Base-by-base conservation (phyloP, 164 flowering plant species). In the Magnolia officinalis region DNA sequence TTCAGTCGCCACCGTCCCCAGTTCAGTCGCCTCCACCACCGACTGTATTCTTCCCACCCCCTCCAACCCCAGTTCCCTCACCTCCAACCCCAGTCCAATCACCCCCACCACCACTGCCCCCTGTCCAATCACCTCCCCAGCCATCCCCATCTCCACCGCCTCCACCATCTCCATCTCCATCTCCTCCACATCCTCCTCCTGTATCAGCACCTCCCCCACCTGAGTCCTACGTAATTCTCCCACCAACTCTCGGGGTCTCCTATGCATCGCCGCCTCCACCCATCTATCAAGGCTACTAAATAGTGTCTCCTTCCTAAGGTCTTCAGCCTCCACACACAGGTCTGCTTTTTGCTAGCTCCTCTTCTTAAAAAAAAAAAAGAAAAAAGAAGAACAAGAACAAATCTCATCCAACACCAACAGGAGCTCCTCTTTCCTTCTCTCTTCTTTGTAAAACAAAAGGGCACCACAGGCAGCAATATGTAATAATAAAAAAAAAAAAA, bases 191-290 rank as follows among this genome's bases (percentile, higher is more conserved):
- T 6, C 58, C 77, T 13, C 76, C 81, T 1, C 75, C 74, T 37
- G 67, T 84, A 63, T 66, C 75, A 2, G 71, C 55, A 20, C 63
- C 72, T 16, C 78, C 74, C 19, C 78, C 74, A 14, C 73, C 55
- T 19, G 7, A 24, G 3, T 45, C 13, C 70, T 50, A 21, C 55
- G n/a, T 50, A 8, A 16, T 8, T n/a, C 59, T 76, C 31, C 78
- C 78, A 11, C 78, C 78, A 19, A 71, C 66, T 1, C 5, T 16
- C 2, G 78, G 78, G 10, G 18, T 76, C 61, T 37, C 74, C 4
- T 76, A 76, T 23, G 68, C 73, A 61, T 76, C 78, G 2, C 78
- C 78, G 21, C 78, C 78, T 19, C 78, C 78, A 16, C 78, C 78
- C 6, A 6, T 24, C 6, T 76, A 19, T 63, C 45, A 31, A 2